Evolutionary conservation across 495 filamentous ascomycete species (phyloP), one percentile per base, ranked within the genome.

Genomic region (Parachaetomium inaequale): DNA sequence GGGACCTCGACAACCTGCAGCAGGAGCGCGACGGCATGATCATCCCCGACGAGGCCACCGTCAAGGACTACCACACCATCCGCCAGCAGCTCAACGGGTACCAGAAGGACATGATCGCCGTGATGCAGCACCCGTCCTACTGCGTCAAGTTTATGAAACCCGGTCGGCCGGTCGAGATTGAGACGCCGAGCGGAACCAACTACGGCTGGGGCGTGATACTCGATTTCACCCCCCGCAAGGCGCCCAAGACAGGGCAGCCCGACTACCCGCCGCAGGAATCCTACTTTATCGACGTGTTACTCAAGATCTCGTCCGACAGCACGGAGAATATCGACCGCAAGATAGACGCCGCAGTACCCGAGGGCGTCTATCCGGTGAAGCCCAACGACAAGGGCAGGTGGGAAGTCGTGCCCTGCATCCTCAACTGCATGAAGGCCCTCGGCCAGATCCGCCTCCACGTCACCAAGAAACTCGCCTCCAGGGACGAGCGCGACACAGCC

Each of bases 161-260:
- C 34, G 94, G 94, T 12, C 87, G 94, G 19, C 73, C 96, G 15
- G 83, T 98, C n/a, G 84, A 86, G 49, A 87, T 98, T 61, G 90
- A 88, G 68, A 83, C 89, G 68, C 83, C 86, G 51, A 86, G 15
- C 19, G 76, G 76, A 38, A 74, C 84, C 62, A 91, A 97, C 68
- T 98, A 92, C 71, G 94, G 92, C 42, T 98, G 94, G 95, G 94
- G 93, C 55, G 87, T 88, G 1, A 83, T 96, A 21, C 82, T 96
- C 14, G 87, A 90, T 59, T 86, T 82, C 63, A 83, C 80, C 2
- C 76, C 79, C 56, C 86, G 92, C 36, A 82, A 80, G 67, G 73
- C 78, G 12, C 76, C 78, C 14, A 90, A 85, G 68, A 78, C 79
- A 15, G 84, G 78, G 17, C 76, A 81, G 50, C 84, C 90, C 43